phyloP scores from a whole-genome alignment of 495 filamentous ascomycete genomes.

The Lophiotrema nucula region DNA sequence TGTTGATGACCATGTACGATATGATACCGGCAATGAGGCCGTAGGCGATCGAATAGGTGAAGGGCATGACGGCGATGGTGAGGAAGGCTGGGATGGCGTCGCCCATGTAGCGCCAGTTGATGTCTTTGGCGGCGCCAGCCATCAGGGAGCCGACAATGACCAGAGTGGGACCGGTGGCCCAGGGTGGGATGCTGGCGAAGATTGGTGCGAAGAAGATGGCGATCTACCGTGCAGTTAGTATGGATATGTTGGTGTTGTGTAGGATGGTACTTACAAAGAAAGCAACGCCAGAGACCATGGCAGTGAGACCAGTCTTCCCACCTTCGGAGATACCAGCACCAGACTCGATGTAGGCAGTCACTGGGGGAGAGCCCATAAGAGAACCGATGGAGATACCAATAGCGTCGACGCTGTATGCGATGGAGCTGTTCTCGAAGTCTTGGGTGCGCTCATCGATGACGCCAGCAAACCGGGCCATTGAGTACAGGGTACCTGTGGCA shows the following conservation, averaged over 20 bases:
- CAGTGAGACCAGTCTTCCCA: constrained; percentile 76
- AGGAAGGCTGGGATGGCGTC: constrained; percentile 79
- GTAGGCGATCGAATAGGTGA: constrained; percentile 79
- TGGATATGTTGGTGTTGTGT: too few species aligned
- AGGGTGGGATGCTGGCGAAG: constrained; percentile 79
- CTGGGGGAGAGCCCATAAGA: constrained; percentile 69
- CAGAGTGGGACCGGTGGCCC: constrained; percentile 80
- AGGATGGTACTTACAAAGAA: constrained; percentile 65
- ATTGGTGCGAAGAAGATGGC: constrained; percentile 84
- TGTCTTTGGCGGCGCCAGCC: constrained; percentile 68
- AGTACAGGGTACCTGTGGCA: constrained; percentile 72
- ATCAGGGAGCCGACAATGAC: constrained; percentile 78
- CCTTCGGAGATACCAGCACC: constrained; percentile 84
- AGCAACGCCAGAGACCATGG: constrained; percentile 70
- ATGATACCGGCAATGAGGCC: constrained; percentile 77
- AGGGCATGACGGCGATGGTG: constrained; percentile 80
- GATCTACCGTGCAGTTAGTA: too few species aligned
- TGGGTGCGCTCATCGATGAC: constrained; percentile 69
- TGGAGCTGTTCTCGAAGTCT: constrained; percentile 75
- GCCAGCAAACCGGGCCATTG: constrained; percentile 76
- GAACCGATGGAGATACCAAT: constrained; percentile 74
- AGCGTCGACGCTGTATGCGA: constrained; percentile 78
- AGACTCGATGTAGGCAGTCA: constrained; percentile 80
- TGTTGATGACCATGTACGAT: constrained; percentile 69
- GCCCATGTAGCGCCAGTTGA: constrained; percentile 80